These are phyloP conservation scores for Linum trigynum DNA, from an alignment of 345 rosid species.

Conservation along the genomic window DNA sequence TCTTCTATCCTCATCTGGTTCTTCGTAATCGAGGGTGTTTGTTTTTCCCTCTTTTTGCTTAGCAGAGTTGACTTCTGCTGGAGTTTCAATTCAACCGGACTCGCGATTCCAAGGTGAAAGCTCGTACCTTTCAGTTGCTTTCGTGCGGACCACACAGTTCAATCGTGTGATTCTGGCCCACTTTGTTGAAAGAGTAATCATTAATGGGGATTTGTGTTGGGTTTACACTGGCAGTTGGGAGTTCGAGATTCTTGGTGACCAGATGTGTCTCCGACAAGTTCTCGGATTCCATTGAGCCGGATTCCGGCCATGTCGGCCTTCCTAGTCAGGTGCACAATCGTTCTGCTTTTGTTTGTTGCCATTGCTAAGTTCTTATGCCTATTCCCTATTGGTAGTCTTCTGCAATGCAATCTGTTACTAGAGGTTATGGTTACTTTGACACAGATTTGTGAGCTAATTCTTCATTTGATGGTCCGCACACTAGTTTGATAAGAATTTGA, in stretches of 20 bases:
- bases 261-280: constrained; percentile 33
- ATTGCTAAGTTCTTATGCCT: not conserved
- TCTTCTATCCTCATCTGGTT: not conserved
- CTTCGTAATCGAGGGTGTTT: not conserved
- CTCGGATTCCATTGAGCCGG: constrained; percentile 28
- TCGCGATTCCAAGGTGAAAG: not conserved
- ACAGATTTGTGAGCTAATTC: too few species aligned
- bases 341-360: not conserved
- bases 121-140: not conserved
- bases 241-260: constrained; percentile 30
- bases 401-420: not conserved
- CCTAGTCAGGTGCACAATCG: constrained; percentile 29
- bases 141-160: too few species aligned
- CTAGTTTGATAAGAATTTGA: too few species aligned
- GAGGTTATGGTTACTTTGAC: not conserved
- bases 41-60: not conserved
- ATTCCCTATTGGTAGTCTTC: not conserved
- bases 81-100: not conserved
- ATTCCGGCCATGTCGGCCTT: constrained; percentile 17
- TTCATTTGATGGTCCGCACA: too few species aligned
- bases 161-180: not conserved
- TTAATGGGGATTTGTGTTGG: not conserved
- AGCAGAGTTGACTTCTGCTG: not conserved
- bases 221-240: constrained; percentile 12
- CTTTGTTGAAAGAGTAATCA: not conserved